Percentiles rank a stretch among this genome's conserved stretches.
phyloP scores from a whole-genome alignment of 805 yeast species.

The Candida coquimbonensis region DNA sequence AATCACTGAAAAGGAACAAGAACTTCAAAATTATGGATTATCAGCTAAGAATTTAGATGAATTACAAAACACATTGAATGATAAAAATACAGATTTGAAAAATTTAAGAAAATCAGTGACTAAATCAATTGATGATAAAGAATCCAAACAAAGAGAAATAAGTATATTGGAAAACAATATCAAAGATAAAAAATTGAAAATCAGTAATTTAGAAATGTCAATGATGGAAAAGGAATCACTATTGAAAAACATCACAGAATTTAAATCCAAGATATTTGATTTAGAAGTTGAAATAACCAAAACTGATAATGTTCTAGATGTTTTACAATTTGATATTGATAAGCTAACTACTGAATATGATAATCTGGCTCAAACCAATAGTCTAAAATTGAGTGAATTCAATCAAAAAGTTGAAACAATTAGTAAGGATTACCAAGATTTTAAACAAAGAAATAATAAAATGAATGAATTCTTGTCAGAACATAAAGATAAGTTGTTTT shows the following conservation, averaged over 20 bases:
- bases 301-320: constrained; percentile 17
- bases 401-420: constrained; percentile 8
- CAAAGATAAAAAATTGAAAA: constrained; percentile 44
- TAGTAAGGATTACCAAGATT: constrained; percentile 17
- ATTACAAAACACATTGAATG: constrained; percentile 30
- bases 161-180: constrained; percentile 40
- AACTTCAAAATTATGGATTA: constrained; percentile 32
- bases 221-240: constrained; percentile 40
- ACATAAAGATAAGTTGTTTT: neutral
- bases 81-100: constrained; percentile 33
- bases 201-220: constrained; percentile 47
- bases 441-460: constrained; percentile 28
- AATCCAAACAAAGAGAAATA: constrained; percentile 35
- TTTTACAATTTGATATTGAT: constrained; percentile 18
- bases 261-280: constrained; percentile 23
- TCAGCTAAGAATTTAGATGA: constrained; percentile 34
- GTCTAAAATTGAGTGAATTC: neutral
- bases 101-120: constrained; percentile 29
- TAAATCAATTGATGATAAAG: constrained; percentile 35
- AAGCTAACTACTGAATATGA: constrained; percentile 9
- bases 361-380: constrained; percentile 14
- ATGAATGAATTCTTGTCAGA: constrained; percentile 20
- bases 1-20: constrained; percentile 25
- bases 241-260: constrained; percentile 31
- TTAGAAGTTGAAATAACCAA: constrained; percentile 14